Evolutionary conservation across 352 stramenopile genomes (phyloP).

Genomic region (Pythium folliculosum): DNA sequence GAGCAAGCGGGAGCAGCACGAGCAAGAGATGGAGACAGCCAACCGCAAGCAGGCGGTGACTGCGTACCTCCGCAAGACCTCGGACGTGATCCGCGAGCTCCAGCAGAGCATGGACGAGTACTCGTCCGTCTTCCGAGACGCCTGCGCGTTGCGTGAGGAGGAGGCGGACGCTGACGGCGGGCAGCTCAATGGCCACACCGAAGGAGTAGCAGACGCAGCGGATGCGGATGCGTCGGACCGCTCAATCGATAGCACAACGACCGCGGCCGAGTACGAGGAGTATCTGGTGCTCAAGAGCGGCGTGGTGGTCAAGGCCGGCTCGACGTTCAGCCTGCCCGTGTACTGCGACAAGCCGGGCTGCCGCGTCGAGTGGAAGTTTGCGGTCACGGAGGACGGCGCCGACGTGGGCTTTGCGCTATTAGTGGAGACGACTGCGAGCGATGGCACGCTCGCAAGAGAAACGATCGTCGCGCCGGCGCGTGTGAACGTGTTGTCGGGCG

Average conservation of each 20-base stretch:
- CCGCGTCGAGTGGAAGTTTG: slow-evolving; percentile 83
- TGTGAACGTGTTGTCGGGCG: slow-evolving; percentile 55
- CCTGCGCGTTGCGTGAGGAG: slow-evolving; percentile 56
- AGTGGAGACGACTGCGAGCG: slow-evolving; percentile 8
- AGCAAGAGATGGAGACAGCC: slow-evolving; percentile 27
- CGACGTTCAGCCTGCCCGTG: slow-evolving; percentile 69
- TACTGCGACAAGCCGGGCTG: slow-evolving; percentile 61
- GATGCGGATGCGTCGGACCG: neutral
- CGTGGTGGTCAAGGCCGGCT: slow-evolving; percentile 77
- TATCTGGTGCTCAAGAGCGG: slow-evolving; percentile 73
- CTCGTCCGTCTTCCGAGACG: slow-evolving; percentile 57
- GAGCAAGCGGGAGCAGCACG: slow-evolving; percentile 43
- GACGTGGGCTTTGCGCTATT: slow-evolving; percentile 62
- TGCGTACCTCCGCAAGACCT: slow-evolving; percentile 44
- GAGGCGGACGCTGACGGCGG: slow-evolving; percentile 4
- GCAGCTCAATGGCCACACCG: neutral
- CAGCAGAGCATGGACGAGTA: slow-evolving; percentile 60
- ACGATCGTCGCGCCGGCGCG: slow-evolving; percentile 46
- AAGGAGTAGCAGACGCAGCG: too few relatives aligned
- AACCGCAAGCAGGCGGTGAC: slow-evolving; percentile 25
- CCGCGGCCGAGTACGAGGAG: slow-evolving; percentile 50
- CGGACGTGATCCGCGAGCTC: slow-evolving; percentile 44
- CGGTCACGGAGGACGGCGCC: slow-evolving; percentile 63
- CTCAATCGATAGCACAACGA: neutral
- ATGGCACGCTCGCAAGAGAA: slow-evolving; percentile 3